Conservation (phyloP, 148 eudicot species). For the Selenicereus undatus region DNA sequence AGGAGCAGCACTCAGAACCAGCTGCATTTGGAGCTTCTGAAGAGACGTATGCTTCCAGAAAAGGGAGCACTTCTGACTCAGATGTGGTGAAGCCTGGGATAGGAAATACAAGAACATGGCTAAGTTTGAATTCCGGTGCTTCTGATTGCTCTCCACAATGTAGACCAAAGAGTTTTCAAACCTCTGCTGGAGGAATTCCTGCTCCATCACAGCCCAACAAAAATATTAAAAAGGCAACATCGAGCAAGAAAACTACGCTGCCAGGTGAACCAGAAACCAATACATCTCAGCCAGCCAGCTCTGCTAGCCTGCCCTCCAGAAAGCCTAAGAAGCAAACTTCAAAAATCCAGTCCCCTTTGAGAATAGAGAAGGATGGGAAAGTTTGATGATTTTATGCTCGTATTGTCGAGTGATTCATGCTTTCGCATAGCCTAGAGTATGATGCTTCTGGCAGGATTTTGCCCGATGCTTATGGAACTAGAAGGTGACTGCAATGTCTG, state of each 20-base stretch:
- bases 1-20: slow-evolving; percentile 25
- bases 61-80: slow-evolving; percentile 13
- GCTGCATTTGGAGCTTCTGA: slow-evolving; percentile 18
- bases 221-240: slow-evolving; percentile 21
- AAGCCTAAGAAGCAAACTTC: slow-evolving; percentile 29
- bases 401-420: too few species aligned
- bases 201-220: slow-evolving; percentile 26
- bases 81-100: slow-evolving; percentile 23
- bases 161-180: slow-evolving; percentile 11
- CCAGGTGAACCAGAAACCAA: slow-evolving; percentile 4
- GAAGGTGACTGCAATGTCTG: too few species aligned
- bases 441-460: too few species aligned
- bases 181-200: slow-evolving; percentile 9
- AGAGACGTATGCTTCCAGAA: slow-evolving; percentile 15
- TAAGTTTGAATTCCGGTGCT: slow-evolving; percentile 47
- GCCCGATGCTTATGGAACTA: too few species aligned
- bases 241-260: slow-evolving; percentile 17
- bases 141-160: slow-evolving; percentile 19
- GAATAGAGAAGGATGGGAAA: slow-evolving; percentile 22
- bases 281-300: slow-evolving; percentile 21
- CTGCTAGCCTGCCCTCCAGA: slow-evolving; percentile 7
- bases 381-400: slow-evolving; percentile 1
- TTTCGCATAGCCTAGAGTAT: too few species aligned
- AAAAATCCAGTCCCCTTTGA: slow-evolving; percentile 15
- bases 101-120: slow-evolving; percentile 30